Conservation (phyloP, 148 eudicot genomes). For the Rhododendron griersonianum region DNA sequence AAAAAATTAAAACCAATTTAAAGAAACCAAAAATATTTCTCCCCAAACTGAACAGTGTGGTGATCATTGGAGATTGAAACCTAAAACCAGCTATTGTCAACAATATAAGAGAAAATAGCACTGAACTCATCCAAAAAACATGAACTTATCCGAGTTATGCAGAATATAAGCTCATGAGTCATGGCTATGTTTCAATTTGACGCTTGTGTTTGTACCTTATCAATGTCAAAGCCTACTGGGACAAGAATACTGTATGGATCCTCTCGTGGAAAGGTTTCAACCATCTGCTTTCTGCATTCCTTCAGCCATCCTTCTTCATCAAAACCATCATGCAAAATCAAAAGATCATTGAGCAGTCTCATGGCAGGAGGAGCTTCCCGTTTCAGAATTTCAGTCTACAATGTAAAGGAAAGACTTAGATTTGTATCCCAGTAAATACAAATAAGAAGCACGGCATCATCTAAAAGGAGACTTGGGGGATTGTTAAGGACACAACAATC, state of each 20-base stretch:
- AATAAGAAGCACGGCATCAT: neutral
- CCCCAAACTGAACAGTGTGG: neutral
- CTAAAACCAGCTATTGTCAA: neutral
- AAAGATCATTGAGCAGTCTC: slow-evolving; percentile 85
- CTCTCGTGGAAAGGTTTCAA: slow-evolving; percentile 80
- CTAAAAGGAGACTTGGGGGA: neutral
- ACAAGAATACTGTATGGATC: slow-evolving; percentile 97
- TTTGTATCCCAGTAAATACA: neutral
- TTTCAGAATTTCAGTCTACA: slow-evolving; percentile 81
- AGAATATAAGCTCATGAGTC: neutral
- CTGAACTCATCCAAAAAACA: neutral
- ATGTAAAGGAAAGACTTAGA: slow-evolving; percentile 5
- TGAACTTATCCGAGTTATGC: neutral
- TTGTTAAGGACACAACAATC: neutral
- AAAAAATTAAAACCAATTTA: neutral
- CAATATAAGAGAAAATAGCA: neutral
- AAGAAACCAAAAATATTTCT: neutral
- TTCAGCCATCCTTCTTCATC: slow-evolving; percentile 89
- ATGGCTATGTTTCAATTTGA: neutral
- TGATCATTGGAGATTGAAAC: neutral
- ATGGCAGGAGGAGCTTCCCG: slow-evolving; percentile 89
- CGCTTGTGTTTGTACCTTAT: slow-evolving; percentile 47
- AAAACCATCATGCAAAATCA: slow-evolving; percentile 88
- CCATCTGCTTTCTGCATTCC: slow-evolving; percentile 85
- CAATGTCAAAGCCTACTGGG: slow-evolving; percentile 83